Conservation (phyloP, 2,329 filamentous ascomycete genomes). For the Trichoderma simmonsii region DNA sequence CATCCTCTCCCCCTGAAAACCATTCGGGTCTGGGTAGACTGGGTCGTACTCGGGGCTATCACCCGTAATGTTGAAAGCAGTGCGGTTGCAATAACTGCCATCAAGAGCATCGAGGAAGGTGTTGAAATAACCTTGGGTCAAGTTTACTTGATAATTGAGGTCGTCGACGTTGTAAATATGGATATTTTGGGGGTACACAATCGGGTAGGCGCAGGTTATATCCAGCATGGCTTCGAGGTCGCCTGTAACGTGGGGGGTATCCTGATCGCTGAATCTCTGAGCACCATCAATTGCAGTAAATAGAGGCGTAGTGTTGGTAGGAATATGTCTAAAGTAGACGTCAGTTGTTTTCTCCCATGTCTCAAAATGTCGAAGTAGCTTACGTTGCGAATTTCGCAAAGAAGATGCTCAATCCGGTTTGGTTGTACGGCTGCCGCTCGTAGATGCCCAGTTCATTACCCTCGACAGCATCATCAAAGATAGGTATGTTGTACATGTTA, state of each 20-base stretch:
- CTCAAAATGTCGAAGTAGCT: neutral
- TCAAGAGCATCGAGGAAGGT: constrained; percentile 43
- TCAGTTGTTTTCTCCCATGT: neutral
- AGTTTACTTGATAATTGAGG: neutral
- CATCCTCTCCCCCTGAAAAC: constrained; percentile 38
- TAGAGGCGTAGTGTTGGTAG: neutral
- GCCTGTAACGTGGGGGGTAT: neutral
- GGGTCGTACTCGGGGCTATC: constrained; percentile 22
- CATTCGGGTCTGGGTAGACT: constrained; percentile 28
- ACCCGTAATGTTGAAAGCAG: constrained; percentile 29
- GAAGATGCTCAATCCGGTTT: neutral
- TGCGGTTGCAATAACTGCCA: constrained; percentile 40
- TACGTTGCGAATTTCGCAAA: neutral
- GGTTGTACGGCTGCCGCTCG: neutral
- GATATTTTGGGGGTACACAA: constrained; percentile 49
- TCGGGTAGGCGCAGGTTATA: constrained; percentile 44
- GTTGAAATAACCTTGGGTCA: constrained; percentile 29
- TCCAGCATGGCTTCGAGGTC: constrained; percentile 46
- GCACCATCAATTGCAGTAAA: neutral
- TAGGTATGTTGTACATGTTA: neutral
- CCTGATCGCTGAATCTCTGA: neutral
- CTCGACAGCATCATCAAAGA: neutral
- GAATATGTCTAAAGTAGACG: neutral
- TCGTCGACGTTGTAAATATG: constrained; percentile 38
- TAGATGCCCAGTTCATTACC: neutral